Evolutionary conservation across 2,329 filamentous ascomycete genomes (phyloP).

Genomic region (Colletotrichum noveboracense): DNA sequence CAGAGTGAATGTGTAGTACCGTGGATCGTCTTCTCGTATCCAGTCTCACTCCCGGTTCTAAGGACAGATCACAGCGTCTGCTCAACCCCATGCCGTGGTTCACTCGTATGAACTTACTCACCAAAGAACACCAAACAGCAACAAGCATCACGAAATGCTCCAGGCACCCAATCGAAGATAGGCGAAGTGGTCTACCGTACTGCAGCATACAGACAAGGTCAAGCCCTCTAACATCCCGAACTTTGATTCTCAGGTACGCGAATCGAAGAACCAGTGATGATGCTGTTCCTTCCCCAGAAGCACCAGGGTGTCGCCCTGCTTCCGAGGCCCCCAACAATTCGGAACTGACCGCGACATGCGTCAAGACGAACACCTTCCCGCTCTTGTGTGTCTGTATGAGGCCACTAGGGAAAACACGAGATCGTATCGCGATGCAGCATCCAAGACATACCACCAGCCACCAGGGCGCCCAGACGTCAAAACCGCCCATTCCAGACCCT

Average conservation of each 20-base stretch:
- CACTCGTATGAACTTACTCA: not conserved
- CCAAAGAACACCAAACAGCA: not conserved
- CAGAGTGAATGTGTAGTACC: not conserved
- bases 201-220: not conserved
- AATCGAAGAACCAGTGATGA: not conserved
- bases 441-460: not conserved
- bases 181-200: not conserved
- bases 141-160: not conserved
- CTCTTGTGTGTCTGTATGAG: not conserved
- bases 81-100: not conserved
- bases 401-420: not conserved
- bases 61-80: not conserved
- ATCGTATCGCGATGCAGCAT: not conserved
- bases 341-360: not conserved
- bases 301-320: not conserved
- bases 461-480: not conserved
- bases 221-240: not conserved
- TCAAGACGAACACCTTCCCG: not conserved
- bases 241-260: not conserved
- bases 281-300: not conserved
- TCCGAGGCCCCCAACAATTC: not conserved
- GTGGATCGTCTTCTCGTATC: not conserved
- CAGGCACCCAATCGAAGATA: not conserved
- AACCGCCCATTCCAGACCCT: constrained; percentile 6
- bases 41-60: not conserved